Percentiles rank a stretch among this genome's conserved stretches.
phyloP scores from a whole-genome alignment of 495 filamentous ascomycete species.

The Podospora appendiculata region DNA sequence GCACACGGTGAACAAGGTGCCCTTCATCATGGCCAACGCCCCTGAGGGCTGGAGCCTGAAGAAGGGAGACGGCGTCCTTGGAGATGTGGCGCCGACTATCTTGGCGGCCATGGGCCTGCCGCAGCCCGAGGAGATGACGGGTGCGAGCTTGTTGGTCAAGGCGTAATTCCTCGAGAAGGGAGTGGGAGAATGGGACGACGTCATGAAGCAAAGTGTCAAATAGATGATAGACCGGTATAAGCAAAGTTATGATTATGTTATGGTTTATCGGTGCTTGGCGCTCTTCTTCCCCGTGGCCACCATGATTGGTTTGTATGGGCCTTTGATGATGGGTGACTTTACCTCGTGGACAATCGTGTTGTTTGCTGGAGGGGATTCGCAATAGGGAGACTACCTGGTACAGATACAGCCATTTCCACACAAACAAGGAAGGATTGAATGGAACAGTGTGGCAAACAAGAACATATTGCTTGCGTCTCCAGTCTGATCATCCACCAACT shows the following conservation, averaged over 20 bases:
- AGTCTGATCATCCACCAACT: too few species aligned
- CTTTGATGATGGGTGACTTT: too few species aligned
- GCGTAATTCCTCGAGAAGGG: constrained; percentile 15
- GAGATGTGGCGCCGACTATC: constrained; percentile 91
- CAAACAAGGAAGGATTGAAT: too few species aligned
- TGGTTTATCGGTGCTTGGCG: neutral
- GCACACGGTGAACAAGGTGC: constrained; percentile 95
- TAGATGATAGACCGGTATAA: constrained; percentile 11
- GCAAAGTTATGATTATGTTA: neutral
- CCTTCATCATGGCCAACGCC: constrained; percentile 96
- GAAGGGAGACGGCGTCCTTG: constrained; percentile 75
- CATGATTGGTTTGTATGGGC: too few species aligned
- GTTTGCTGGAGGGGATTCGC: too few species aligned
- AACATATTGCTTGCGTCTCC: too few species aligned
- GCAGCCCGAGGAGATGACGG: constrained; percentile 88
- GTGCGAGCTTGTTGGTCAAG: constrained; percentile 74
- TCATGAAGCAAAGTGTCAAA: constrained; percentile 2
- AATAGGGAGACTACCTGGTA: too few species aligned
- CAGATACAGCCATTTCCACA: too few species aligned
- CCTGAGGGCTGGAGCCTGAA: constrained; percentile 82
- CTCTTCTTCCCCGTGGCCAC: too few species aligned
- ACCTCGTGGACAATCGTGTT: too few species aligned
- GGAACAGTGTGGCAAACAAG: too few species aligned
- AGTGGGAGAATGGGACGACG: neutral
- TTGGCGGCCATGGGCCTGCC: constrained; percentile 84